These are phyloP conservation scores for Batrachochytrium dendrobatidis DNA, from an alignment of 371 early-diverging fungal genomes.

Conservation along the genomic window DNA sequence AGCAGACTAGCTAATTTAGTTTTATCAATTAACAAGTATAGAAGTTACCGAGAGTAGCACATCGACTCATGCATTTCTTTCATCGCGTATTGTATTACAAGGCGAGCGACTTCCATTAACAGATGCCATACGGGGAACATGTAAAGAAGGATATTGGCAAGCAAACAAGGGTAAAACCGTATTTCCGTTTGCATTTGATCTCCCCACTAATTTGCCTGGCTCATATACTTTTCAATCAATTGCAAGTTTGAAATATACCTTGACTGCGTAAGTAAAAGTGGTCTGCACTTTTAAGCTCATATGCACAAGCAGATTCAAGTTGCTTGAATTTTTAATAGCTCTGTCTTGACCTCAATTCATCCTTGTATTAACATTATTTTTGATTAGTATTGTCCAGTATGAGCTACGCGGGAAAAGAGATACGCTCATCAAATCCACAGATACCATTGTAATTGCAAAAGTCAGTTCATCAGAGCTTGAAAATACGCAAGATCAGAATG, in stretches of 20 bases:
- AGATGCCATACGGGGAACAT: conserved; percentile 46
- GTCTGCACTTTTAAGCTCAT: background rate
- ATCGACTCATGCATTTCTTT: conserved; percentile 47
- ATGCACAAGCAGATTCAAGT: background rate
- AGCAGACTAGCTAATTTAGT: no score
- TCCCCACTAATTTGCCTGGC: conserved; percentile 47
- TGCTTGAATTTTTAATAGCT: conserved; percentile 12
- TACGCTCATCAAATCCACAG: conserved; percentile 41
- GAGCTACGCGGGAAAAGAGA: conserved; percentile 40
- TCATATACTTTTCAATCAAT: conserved; percentile 41
- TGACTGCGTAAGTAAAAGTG: conserved; percentile 41
- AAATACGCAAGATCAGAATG: no score
- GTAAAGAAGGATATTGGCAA: conserved; percentile 40
- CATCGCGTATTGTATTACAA: conserved; percentile 46
- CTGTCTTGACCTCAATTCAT: background rate
- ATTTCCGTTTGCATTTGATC: conserved; percentile 51
- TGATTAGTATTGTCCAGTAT: conserved; percentile 38
- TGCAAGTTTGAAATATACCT: conserved; percentile 45
- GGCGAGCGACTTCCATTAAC: conserved; percentile 45
- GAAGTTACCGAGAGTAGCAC: no score
- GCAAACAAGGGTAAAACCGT: conserved; percentile 56
- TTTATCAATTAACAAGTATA: no score
- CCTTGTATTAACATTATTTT: conserved; percentile 2
- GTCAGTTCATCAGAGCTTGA: no score
- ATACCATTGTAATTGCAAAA: conserved; percentile 48